Evolutionary conservation across 1,284 basidiomycete genomes (phyloP), one percentile per base, ranked within the genome.

Genomic region (Tylopilus sp.): DNA sequence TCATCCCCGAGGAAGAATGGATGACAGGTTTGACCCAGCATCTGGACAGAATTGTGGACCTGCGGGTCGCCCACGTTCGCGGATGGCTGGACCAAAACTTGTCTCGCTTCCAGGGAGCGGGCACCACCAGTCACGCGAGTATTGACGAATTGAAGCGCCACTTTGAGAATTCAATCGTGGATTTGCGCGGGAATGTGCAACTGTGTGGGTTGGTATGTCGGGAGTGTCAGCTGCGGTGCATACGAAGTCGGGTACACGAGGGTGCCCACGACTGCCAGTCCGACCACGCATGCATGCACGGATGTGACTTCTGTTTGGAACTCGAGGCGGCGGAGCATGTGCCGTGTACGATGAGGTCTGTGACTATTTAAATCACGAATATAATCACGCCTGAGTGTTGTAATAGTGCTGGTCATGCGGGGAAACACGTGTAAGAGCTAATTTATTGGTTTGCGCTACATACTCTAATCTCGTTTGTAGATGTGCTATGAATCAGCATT

Each of bases 401-500:
- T 33, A 18, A 1, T 1, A 90, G 89, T 19, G 88, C 87, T 18
- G 88, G 89, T 0, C 89, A 90, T 65, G 72, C 81, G 15, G 86
- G 87, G 19, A 77, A 74, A 13, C 89, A 90, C 67, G 81, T 88
- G 87, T 87, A 57, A 2, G 74, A 58, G 80, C 66, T 54, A 5
- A 12, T 32, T 53, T 1, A 1, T 3, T 13, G 19, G 29, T 13
- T 49, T 24, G 12, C 3, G 8, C 3, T 12, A 18, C 38, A 5
- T 4, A 22, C 19, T 57, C 2, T 64, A 9, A 18, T 39, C 16
- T 22, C 39, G 5, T 53, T 49, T 39, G 9, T 58, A 89, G 87
- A 64, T 89, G 88, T 66, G 74, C 81, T 33, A 76, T 84, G 2
- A 81, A 79, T 26, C 74, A 77, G 26, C 89, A 89, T 77, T 71